These are phyloP conservation scores for Solanum pinnatisectum DNA, from an alignment of 257 asterid genomes.

Conservation along the genomic window DNA sequence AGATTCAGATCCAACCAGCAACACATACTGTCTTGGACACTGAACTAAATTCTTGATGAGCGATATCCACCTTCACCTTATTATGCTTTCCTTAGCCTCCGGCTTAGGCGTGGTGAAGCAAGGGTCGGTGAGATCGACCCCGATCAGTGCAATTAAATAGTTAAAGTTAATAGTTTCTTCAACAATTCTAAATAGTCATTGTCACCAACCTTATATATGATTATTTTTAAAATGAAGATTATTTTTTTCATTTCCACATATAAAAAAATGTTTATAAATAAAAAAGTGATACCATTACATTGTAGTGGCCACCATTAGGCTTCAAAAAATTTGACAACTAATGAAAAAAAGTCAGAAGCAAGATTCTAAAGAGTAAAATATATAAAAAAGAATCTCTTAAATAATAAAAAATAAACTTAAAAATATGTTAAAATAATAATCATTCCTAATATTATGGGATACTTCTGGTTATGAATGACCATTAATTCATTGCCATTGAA, in stretches of 20 bases:
- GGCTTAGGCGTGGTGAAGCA: neutral
- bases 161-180: neutral
- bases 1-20: rapidly evolving
- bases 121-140: neutral
- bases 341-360: neutral
- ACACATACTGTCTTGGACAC: rapidly evolving
- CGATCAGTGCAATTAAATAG: no score
- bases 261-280: neutral
- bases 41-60: neutral
- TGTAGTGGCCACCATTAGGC: neutral
- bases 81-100: rapidly evolving
- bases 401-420: neutral
- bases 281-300: neutral
- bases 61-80: rapidly evolving
- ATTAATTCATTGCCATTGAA: slow-evolving; percentile 3
- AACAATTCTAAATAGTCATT: no score
- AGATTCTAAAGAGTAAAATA: neutral
- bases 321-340: neutral
- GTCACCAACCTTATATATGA: neutral
- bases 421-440: neutral
- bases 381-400: neutral
- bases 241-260: neutral
- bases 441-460: neutral
- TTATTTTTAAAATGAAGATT: no score
- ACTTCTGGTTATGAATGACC: neutral